Conservation (phyloP, 1,284 basidiomycete species). For the Apiotrichum akiyoshidainum region DNA sequence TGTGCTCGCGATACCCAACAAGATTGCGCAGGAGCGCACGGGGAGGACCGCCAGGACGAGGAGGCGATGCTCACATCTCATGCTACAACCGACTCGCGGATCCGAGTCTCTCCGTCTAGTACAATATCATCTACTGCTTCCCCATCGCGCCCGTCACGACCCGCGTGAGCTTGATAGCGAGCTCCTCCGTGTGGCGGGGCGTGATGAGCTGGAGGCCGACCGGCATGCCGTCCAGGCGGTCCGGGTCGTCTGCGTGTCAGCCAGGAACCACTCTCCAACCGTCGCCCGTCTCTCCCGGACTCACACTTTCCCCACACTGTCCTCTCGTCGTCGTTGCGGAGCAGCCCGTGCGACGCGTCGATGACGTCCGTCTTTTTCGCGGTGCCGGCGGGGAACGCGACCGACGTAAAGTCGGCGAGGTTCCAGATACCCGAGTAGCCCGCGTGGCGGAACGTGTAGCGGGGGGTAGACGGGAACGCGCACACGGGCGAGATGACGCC, state of each 20-base stretch:
- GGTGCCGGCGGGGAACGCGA: constrained; percentile 62
- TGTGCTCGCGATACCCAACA: too few species aligned
- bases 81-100: too few species aligned
- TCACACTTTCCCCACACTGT: constrained; percentile 57
- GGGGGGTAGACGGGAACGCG: constrained; percentile 8
- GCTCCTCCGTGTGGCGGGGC: constrained; percentile 56
- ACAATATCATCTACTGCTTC: not conserved
- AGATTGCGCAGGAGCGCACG: too few species aligned
- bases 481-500: constrained; percentile 8
- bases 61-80: too few species aligned
- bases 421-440: constrained; percentile 9
- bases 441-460: constrained; percentile 3
- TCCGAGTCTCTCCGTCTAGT: too few species aligned
- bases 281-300: constrained; percentile 29
- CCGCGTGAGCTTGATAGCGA: constrained; percentile 20
- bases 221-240: constrained; percentile 59
- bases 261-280: too few species aligned
- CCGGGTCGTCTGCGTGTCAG: constrained; percentile 56
- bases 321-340: constrained; percentile 55
- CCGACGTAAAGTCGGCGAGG: constrained; percentile 58
- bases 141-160: constrained; percentile 46
- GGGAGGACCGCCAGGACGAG: too few species aligned
- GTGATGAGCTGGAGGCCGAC: constrained; percentile 65
- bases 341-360: constrained; percentile 42
- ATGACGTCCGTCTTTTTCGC: constrained; percentile 55